Evolutionary conservation across 1,284 basidiomycete species (phyloP), one percentile per base, ranked within the genome.

Genomic region (Malassezia vespertilionis): DNA sequence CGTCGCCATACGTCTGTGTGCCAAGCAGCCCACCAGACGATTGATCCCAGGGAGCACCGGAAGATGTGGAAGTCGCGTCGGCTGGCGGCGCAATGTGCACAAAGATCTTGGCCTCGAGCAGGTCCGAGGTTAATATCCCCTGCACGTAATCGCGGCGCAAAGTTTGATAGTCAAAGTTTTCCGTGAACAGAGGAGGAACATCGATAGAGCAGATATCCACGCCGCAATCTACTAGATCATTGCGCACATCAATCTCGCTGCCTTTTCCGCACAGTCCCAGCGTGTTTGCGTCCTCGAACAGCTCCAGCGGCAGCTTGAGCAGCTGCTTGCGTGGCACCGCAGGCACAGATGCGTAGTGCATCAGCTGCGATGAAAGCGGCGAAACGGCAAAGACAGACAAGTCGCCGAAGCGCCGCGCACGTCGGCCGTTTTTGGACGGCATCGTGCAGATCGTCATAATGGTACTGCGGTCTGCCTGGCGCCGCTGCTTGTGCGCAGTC

Each of bases 111-210:
- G 95, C 91, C 76, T 88, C 89, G 34, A 97, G 77, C 35, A 97
- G 72, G 72, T 99, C 93, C 11, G 86, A 91, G 0, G 87, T 93
- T 49, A 99, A 76, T 34, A 99, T 81, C n/a, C 91, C 91, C 61
- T 88, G 85, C 20, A 97, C 84, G 66, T 97, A 95, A 72, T 97
- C 88, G 56, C 81, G 76, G 46, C 89, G 80, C 53, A 96, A 78
- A 71, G 89, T 84, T 37, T 83, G 82, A 69, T 93, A 97, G 73
- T 97, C 93, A 70, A 99, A 99, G 73, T 97, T 97, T 72, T 97
- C 93, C 62, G 93, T 90, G 74, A 96, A 97, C 4, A 96, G 74
- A 0, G 90, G 91, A 0, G 89, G 89, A 17, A 84, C 84, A 75
- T 88, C 85, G 22, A 84, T 82, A n/a, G 86, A 86, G 59, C 67